Evolutionary conservation across 2,329 filamentous ascomycete species (phyloP).

Genomic region (Aspergillus caelatus): DNA sequence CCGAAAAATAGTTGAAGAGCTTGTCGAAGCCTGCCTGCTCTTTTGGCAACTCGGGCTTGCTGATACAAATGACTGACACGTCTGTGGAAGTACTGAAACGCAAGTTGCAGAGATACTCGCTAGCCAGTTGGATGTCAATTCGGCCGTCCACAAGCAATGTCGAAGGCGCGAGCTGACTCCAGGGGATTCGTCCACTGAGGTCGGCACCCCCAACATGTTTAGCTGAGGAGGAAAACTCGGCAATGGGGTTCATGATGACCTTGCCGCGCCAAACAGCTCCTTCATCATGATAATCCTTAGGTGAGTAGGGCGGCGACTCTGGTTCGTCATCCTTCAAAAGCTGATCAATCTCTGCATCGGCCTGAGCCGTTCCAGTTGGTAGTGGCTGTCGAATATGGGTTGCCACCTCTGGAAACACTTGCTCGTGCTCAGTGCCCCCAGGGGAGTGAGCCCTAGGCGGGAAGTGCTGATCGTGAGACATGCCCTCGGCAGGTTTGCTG

Average conservation of each 20-base stretch:
- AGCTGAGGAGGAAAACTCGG: constrained; percentile 74
- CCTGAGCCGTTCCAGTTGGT: constrained; percentile 53
- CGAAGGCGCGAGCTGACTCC: constrained; percentile 74
- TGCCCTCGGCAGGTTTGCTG: constrained; percentile 52
- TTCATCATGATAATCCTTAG: constrained; percentile 71
- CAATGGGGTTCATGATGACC: constrained; percentile 74
- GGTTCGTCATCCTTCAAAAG: constrained; percentile 81
- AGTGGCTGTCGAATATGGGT: constrained; percentile 41
- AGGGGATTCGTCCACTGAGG: constrained; percentile 66
- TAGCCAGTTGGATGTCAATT: constrained; percentile 79
- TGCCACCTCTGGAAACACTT: constrained; percentile 47
- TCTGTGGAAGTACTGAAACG: constrained; percentile 82
- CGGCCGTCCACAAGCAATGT: constrained; percentile 65
- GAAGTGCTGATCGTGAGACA: constrained; percentile 76
- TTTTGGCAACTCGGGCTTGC: constrained; percentile 60
- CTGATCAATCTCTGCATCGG: constrained; percentile 87
- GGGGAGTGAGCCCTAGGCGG: constrained; percentile 83
- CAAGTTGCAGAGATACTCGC: constrained; percentile 86
- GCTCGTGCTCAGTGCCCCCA: constrained; percentile 48
- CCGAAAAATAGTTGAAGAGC: constrained; percentile 85
- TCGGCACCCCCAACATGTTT: constrained; percentile 85
- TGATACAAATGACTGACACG: constrained; percentile 76
- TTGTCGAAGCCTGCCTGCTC: constrained; percentile 68
- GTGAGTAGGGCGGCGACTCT: constrained; percentile 81
- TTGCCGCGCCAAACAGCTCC: constrained; percentile 78